A percentile compares a stretch with the other conserved stretches of the same genome.
Conservation (phyloP, 2,329 filamentous ascomycete species). For the Neofusicoccum umdonicola region DNA sequence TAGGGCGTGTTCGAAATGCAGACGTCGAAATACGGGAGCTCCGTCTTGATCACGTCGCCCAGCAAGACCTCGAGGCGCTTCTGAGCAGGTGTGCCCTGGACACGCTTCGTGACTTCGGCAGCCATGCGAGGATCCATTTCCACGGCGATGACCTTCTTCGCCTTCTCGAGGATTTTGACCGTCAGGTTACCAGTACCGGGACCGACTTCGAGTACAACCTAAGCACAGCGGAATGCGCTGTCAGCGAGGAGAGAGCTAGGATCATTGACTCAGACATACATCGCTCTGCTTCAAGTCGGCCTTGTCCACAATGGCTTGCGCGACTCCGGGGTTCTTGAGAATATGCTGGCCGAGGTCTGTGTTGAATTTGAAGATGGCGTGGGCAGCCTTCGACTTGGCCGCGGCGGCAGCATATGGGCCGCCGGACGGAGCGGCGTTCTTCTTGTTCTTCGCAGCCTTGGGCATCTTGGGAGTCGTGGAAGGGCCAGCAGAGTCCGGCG, state of each 20-base stretch:
- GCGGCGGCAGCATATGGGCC: constrained; percentile 46
- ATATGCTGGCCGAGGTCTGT: constrained; percentile 88
- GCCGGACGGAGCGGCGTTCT: constrained; percentile 34
- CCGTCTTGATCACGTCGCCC: constrained; percentile 88
- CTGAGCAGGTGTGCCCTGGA: constrained; percentile 82
- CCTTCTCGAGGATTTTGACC: constrained; percentile 81
- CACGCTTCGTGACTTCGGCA: constrained; percentile 88
- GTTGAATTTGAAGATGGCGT: constrained; percentile 89
- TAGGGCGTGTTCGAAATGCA: constrained; percentile 78
- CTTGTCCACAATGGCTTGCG: constrained; percentile 76
- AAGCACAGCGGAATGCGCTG: neutral
- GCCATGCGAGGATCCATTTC: constrained; percentile 97
- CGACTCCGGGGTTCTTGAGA: constrained; percentile 19
- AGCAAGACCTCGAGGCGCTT: constrained; percentile 84
- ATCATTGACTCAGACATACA: constrained; percentile 13
- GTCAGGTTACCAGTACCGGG: constrained; percentile 89
- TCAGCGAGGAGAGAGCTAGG: neutral
- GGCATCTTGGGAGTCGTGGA: constrained; percentile 37
- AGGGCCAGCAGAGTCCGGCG: neutral
- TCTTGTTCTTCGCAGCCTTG: constrained; percentile 41
- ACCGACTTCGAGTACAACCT: constrained; percentile 87
- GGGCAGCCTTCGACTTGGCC: constrained; percentile 54
- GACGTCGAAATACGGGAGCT: constrained; percentile 75
- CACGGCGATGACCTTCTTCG: constrained; percentile 79
- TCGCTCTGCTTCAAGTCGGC: constrained; percentile 86